Conservation (phyloP, 139 green algal genomes). For the Yamagishiella unicocca region DNA sequence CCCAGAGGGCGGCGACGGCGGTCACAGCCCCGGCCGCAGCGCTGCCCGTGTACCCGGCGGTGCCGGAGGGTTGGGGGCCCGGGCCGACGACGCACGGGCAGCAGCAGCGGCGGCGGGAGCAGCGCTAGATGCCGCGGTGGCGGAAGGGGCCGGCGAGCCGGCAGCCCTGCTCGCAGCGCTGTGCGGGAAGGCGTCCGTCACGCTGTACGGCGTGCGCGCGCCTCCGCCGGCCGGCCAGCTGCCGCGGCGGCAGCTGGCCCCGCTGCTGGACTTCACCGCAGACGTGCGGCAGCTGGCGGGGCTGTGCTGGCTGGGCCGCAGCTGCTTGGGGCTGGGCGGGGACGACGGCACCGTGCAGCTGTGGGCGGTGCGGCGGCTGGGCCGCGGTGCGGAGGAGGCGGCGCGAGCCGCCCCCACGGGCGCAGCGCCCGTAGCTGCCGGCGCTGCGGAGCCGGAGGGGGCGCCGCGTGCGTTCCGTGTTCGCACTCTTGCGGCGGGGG, state of each 20-base stretch:
- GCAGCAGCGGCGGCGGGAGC: not conserved
- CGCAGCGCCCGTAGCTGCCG: not conserved
- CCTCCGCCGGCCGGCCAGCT: not conserved
- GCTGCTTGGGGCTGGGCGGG: not conserved
- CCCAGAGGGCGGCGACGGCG: not conserved
- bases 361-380: not conserved
- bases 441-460: no score
- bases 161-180: slow-evolving; percentile 13
- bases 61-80: not conserved
- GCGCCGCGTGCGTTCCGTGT: not conserved
- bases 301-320: slow-evolving; percentile 1
- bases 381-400: no score
- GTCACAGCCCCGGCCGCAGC: not conserved
- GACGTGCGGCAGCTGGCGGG: not conserved
- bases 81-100: no score
- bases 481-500: not conserved
- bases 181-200: not conserved
- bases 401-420: not conserved
- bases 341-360: slow-evolving; percentile 34
- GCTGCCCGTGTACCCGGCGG: not conserved
- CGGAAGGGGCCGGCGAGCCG: not conserved
- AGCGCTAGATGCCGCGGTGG: not conserved
- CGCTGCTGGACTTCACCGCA: not conserved
- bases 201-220: not conserved
- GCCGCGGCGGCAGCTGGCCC: not conserved